Conservation (phyloP, 768 basidiomycete species). For the Hericium coralloides region DNA sequence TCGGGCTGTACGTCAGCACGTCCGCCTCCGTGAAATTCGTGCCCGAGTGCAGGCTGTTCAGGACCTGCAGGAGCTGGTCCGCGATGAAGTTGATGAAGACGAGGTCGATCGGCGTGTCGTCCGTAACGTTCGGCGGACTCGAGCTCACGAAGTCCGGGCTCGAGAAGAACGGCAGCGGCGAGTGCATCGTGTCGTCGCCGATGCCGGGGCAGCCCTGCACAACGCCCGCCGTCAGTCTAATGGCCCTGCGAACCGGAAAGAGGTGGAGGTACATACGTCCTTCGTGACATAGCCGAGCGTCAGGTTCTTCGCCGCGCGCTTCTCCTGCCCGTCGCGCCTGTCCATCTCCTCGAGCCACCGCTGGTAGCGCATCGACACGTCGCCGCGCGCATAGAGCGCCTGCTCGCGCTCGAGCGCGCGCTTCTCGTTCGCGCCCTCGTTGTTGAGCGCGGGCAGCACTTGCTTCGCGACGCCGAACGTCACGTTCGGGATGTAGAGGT, state of each 20-base stretch:
- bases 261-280: constrained; percentile 36
- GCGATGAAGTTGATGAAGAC: constrained; percentile 71
- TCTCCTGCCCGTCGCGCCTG: constrained; percentile 25
- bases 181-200: constrained; percentile 67
- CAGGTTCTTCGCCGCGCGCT: constrained; percentile 36
- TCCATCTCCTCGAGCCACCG: constrained; percentile 56
- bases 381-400: constrained; percentile 37
- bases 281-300: constrained; percentile 71
- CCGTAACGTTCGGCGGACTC: constrained; percentile 38
- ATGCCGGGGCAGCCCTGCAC: constrained; percentile 56
- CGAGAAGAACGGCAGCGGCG: constrained; percentile 46
- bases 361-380: constrained; percentile 41
- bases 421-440: constrained; percentile 29
- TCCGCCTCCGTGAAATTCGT: constrained; percentile 44
- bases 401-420: constrained; percentile 26
- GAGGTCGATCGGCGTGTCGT: constrained; percentile 52
- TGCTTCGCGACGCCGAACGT: constrained; percentile 39
- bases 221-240: neutral
- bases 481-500: constrained; percentile 54
- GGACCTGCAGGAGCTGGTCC: constrained; percentile 35
- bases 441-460: constrained; percentile 46
- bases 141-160: constrained; percentile 54
- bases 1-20: constrained; percentile 43
- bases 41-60: constrained; percentile 46
- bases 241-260: neutral